phyloP scores from a whole-genome alignment of 306 rosid genomes.

The Fagus sylvatica region DNA sequence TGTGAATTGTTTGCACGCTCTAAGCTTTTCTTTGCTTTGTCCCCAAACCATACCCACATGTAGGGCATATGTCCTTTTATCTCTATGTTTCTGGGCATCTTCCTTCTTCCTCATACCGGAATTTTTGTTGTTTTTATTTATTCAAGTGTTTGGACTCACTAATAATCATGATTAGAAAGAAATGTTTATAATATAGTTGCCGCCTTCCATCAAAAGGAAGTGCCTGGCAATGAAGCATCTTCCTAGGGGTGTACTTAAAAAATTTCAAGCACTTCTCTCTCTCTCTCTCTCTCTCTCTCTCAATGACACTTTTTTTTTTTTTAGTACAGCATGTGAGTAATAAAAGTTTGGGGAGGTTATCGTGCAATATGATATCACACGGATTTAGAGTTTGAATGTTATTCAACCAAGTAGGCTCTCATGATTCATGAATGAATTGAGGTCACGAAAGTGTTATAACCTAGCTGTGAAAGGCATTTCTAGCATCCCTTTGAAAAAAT shows the following conservation, averaged over 20 bases:
- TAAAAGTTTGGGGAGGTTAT: no score
- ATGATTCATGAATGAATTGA: no score
- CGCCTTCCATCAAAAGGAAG: constrained; percentile 25
- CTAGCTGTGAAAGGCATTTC: no score
- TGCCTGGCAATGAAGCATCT: constrained; percentile 42
- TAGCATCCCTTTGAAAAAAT: no score
- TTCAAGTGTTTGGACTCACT: constrained; percentile 38
- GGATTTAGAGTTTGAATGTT: no score
- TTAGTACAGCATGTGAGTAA: no score
- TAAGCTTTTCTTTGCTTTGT: constrained; percentile 60
- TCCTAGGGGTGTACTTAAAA: constrained; percentile 11
- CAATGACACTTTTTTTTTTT: no score
- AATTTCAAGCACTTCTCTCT: background rate
- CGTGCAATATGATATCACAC: no score
- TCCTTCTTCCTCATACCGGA: constrained; percentile 43
- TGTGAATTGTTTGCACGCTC: constrained; percentile 64
- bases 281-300: background rate
- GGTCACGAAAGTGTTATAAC: no score
- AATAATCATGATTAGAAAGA: constrained; percentile 41
- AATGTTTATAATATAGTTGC: background rate
- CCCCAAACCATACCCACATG: constrained; percentile 78
- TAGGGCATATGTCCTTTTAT: constrained; percentile 44
- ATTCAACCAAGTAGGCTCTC: no score
- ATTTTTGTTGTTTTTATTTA: constrained; percentile 22
- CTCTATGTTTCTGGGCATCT: constrained; percentile 45